Percentiles rank a stretch among this genome's conserved stretches.
Conservation (phyloP, 169 alveolate genomes). For the Theileria equi region DNA sequence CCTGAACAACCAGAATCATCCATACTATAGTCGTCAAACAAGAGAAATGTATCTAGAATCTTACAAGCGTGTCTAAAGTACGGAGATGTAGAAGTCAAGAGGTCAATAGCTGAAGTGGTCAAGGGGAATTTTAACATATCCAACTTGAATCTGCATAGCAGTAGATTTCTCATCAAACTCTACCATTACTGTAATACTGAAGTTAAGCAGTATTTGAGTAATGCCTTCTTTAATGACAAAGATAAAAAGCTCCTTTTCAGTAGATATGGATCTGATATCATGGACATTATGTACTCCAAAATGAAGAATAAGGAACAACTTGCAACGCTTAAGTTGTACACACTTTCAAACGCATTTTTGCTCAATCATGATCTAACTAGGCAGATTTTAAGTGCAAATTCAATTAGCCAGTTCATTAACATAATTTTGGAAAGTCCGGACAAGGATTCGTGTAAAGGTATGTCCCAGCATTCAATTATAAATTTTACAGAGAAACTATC, state of each 20-base stretch:
- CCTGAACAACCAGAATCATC: too few relatives aligned
- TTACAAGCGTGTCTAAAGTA: conserved; percentile 65
- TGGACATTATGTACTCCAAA: conserved; percentile 60
- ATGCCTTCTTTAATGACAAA: conserved; percentile 46
- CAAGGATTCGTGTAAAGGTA: conserved; percentile 21
- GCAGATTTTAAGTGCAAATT: conserved; percentile 7
- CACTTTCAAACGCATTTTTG: conserved; percentile 41
- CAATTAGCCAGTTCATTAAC: conserved; percentile 34
- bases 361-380: conserved; percentile 21
- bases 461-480: too few relatives aligned
- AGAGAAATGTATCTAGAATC: conserved; percentile 46
- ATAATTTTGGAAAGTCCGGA: neutral
- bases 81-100: conserved; percentile 32
- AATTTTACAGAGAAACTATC: conserved; percentile 35
- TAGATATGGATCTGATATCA: conserved; percentile 51
- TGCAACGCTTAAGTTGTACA: conserved; percentile 26
- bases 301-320: conserved; percentile 55
- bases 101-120: conserved; percentile 20
- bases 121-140: conserved; percentile 25
- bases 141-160: conserved; percentile 45
- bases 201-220: conserved; percentile 33
- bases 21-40: conserved; percentile 27
- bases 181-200: conserved; percentile 55
- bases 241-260: conserved; percentile 21
- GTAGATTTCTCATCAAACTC: conserved; percentile 49